phyloP scores from a whole-genome alignment of 768 basidiomycete species.

The Lactarius indigo region DNA sequence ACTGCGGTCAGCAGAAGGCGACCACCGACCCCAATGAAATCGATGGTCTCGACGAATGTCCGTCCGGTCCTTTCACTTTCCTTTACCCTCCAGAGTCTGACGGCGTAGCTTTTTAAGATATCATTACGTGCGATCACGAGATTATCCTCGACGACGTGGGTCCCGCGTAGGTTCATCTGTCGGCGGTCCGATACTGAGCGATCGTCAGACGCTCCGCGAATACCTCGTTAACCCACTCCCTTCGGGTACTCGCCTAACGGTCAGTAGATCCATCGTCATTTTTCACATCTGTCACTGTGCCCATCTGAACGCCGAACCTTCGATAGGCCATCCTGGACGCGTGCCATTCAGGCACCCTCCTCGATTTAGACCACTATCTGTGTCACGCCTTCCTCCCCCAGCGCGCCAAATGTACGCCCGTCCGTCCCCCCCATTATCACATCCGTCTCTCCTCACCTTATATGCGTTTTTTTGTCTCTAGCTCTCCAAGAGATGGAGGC shows the following conservation, averaged over 20 bases:
- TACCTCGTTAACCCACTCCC: slow-evolving; percentile 25
- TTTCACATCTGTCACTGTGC: too few species aligned
- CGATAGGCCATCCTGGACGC: slow-evolving; percentile 27
- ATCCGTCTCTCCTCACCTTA: not conserved
- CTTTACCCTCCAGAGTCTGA: not conserved
- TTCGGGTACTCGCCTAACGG: slow-evolving; percentile 18
- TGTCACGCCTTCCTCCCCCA: slow-evolving; percentile 15
- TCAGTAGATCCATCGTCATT: not conserved
- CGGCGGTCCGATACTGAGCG: not conserved
- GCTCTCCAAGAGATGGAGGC: not conserved
- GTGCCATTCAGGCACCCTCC: slow-evolving; percentile 25
- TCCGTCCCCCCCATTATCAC: not conserved
- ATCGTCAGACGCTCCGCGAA: slow-evolving; percentile 17
- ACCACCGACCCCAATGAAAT: not conserved
- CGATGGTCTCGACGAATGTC: slow-evolving; percentile 7
- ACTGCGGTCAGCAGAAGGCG: not conserved
- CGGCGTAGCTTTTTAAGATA: not conserved
- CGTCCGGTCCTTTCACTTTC: not conserved
- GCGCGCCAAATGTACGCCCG: slow-evolving; percentile 1
- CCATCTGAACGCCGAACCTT: not conserved
- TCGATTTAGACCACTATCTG: slow-evolving; percentile 25
- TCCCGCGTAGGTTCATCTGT: not conserved
- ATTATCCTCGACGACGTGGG: slow-evolving; percentile 24
- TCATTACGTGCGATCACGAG: slow-evolving; percentile 13
- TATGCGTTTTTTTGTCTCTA: not conserved